A percentile compares a stretch with the other conserved stretches of the same genome.
Conservation (phyloP, 2,329 filamentous ascomycete species). For the Diplodia sapinea region DNA sequence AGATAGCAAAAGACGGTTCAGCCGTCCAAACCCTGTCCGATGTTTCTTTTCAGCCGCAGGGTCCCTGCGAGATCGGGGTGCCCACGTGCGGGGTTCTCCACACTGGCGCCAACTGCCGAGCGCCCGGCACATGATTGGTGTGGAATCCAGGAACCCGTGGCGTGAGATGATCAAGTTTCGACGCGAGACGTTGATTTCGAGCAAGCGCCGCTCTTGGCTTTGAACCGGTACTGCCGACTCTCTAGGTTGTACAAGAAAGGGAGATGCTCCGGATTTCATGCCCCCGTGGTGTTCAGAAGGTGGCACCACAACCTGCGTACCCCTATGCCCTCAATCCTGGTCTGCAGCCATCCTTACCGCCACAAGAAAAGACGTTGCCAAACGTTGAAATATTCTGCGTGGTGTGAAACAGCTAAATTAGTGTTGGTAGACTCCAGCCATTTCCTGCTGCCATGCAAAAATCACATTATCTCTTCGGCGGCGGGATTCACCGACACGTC, state of each 20-base stretch:
- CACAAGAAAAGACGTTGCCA: background rate
- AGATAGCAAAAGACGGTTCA: background rate
- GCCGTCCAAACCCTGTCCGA: background rate
- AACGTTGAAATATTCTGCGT: background rate
- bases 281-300: background rate
- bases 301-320: background rate
- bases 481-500: too few species aligned
- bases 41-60: slow-evolving; percentile 4
- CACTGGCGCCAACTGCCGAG: slow-evolving; percentile 5
- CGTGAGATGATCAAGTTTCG: background rate
- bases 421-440: background rate
- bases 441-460: background rate
- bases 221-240: background rate
- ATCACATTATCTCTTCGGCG: too few species aligned
- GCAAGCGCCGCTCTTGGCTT: background rate
- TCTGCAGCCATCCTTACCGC: background rate
- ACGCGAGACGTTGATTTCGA: background rate
- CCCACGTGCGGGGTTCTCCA: slow-evolving; percentile 18
- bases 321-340: background rate
- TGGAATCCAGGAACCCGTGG: background rate
- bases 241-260: background rate
- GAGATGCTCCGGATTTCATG: background rate
- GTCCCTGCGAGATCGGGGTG: slow-evolving; percentile 19
- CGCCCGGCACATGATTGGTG: slow-evolving; percentile 14
- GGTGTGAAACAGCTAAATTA: background rate